Base-by-base conservation (phyloP, 352 stramenopile genomes). In the Globisporangium megalacanthum region DNA sequence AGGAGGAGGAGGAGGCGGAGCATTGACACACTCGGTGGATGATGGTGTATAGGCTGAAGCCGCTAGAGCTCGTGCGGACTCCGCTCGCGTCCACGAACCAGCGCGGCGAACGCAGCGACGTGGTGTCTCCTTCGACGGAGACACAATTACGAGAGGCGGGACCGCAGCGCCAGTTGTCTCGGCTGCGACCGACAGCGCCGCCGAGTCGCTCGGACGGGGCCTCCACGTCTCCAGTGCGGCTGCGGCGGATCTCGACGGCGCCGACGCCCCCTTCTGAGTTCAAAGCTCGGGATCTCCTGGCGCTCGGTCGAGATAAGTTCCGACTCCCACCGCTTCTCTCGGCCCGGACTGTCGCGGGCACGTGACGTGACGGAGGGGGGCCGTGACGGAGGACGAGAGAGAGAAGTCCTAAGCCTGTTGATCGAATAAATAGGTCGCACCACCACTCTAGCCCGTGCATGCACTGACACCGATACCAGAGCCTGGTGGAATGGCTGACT, bases 201-300 rank as follows among this genome's bases (percentile, higher is more conserved):
- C 10, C n/a, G 6, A 29, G 25, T 29, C 25, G 25, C 25, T 57
- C 39, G 9, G 49, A 70, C 5, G 66, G 49, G 9, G 56, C 70
- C 36, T 62, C 62, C 20, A 76, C 67, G 46, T 76, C 65, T 7
- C 68, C 68, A 13, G 64, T 81, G 11, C 59, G 69, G 20, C 52
- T 74, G 13, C 67, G 74, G 58, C 66, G 72, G 3, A 78, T 79
- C 8, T 75, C 72, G 9, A 86, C 74, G 1, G 79, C 70, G 3
- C 71, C 72, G 17, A 63, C 66, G 4, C 22, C 64, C 6, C 37
- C 41, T 25, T 2, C 31, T 44, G 14, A 9, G 4, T 2, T 22
- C 9, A n/a, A 25, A 33, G 49, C 39, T 13, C 13, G 19, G 11
- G 44, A 29, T 29, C 25, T 29, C 25, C 25, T 29, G 25, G 25